These are phyloP conservation scores for Russula olivacea DNA, from an alignment of 768 basidiomycete genomes.

Conservation along the genomic window DNA sequence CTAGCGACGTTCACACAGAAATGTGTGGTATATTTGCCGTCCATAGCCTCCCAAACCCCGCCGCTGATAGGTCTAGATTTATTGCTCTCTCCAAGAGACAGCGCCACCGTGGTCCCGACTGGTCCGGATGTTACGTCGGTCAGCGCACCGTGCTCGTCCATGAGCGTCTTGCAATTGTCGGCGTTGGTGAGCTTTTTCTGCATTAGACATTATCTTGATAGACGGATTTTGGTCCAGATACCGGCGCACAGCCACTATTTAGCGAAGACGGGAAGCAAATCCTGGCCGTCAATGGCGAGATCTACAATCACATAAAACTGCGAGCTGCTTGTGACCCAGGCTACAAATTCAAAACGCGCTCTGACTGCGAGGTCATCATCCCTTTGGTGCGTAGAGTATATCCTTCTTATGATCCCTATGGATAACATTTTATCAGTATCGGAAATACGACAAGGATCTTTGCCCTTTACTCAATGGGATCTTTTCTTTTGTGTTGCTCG, in stretches of 20 bases:
- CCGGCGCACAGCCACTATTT: constrained; percentile 90
- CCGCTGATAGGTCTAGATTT: constrained; percentile 60
- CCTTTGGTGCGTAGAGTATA: constrained; percentile 54
- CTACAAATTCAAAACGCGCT: constrained; percentile 91
- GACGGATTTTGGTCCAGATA: constrained; percentile 49
- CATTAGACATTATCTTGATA: not conserved
- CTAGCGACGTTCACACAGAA: constrained; percentile 12
- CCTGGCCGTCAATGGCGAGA: constrained; percentile 96
- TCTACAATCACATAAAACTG: constrained; percentile 92
- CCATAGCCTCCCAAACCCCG: constrained; percentile 71
- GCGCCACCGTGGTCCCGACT: constrained; percentile 94
- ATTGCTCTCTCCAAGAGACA: constrained; percentile 86
- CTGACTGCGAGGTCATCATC: constrained; percentile 96
- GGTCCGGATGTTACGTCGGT: constrained; percentile 93
- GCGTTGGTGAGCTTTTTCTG: constrained; percentile 65
- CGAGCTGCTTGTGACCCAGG: constrained; percentile 56
- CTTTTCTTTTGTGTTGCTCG: constrained; percentile 96
- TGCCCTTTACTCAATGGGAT: constrained; percentile 89
- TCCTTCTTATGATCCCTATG: not conserved
- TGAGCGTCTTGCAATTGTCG: constrained; percentile 95
- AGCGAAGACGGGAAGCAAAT: constrained; percentile 79
- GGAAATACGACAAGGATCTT: constrained; percentile 68
- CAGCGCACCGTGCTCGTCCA: constrained; percentile 81
- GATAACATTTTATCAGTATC: constrained; percentile 52
- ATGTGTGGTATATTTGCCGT: constrained; percentile 95